These are phyloP conservation scores for Penicillium psychrofluorescens DNA, from an alignment of 495 filamentous ascomycete species.

Conservation along the genomic window DNA sequence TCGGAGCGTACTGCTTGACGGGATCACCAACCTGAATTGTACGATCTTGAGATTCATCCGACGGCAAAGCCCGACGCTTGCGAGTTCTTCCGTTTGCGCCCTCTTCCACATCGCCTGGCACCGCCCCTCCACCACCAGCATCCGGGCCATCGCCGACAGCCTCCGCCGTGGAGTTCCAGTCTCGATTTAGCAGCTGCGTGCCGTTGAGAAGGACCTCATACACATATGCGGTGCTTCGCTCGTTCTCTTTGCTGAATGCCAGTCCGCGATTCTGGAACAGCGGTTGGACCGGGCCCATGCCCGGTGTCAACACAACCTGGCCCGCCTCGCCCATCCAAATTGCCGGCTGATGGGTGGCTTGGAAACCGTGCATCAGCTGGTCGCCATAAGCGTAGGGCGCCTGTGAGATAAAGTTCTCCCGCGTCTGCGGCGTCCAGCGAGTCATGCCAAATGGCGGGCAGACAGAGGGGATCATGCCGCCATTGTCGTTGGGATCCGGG, in stretches of 20 bases:
- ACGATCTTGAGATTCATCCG: neutral
- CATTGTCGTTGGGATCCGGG: constrained; percentile 13
- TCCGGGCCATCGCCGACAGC: constrained; percentile 15
- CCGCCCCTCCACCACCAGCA: constrained; percentile 16
- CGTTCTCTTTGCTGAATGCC: constrained; percentile 14
- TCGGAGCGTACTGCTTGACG: neutral
- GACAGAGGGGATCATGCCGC: constrained; percentile 22
- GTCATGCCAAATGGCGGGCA: constrained; percentile 20
- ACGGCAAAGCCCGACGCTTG: constrained; percentile 1
- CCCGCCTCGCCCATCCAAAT: constrained; percentile 25
- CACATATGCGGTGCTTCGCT: constrained; percentile 17
- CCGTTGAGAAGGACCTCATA: constrained; percentile 19
- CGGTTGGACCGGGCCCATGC: constrained; percentile 17
- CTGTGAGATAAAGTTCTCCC: constrained; percentile 23
- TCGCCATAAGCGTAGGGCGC: constrained; percentile 18
- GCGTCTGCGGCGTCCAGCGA: constrained; percentile 22
- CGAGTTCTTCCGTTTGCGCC: constrained; percentile 17
- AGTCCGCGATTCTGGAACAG: constrained; percentile 18
- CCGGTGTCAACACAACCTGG: constrained; percentile 15
- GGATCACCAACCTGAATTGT: constrained; percentile 9
- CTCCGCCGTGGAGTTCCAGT: constrained; percentile 22
- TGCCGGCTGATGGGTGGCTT: constrained; percentile 21
- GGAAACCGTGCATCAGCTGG: constrained; percentile 18
- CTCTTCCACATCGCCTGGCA: constrained; percentile 14
- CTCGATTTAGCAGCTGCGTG: constrained; percentile 7